A percentile compares a stretch with the other conserved stretches of the same genome.
Conservation (phyloP, 345 rosid species). For the Heritiera fomes region DNA sequence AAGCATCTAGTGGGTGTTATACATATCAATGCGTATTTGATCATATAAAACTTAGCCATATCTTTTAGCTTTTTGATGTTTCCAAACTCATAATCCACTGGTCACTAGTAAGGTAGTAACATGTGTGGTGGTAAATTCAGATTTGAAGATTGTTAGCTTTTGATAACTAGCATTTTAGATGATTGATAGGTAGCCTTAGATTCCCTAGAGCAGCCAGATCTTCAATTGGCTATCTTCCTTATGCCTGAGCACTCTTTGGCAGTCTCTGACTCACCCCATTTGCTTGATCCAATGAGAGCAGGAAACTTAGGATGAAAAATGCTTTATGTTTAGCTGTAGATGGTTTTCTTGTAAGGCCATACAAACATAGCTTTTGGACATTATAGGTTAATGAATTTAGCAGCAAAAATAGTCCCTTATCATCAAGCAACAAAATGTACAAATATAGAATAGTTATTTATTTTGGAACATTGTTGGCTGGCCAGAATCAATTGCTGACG, state of each 20-base stretch:
- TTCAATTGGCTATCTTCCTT: neutral
- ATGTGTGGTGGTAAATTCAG: neutral
- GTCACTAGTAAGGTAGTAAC: no score
- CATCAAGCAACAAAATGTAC: neutral
- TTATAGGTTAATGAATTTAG: neutral
- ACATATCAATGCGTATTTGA: no score
- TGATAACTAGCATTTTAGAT: no score
- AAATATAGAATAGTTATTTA: neutral
- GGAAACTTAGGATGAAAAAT: neutral
- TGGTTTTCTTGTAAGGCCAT: neutral
- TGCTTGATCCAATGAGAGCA: neutral
- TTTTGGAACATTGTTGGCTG: neutral
- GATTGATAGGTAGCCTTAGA: neutral
- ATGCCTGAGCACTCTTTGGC: neutral
- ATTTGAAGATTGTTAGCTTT: neutral
- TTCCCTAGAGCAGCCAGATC: neutral
- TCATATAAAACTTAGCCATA: neutral
- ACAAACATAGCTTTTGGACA: neutral
- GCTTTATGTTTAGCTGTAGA: neutral
- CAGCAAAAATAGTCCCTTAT: neutral
- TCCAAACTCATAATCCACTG: no score
- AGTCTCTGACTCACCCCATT: neutral
- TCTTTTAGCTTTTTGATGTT: neutral
- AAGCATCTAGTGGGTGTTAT: no score
- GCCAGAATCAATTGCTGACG: slow-evolving; percentile 3